Evolutionary conservation across 2,329 filamentous ascomycete species (phyloP).

Genomic region (Didymosphaeria variabile): DNA sequence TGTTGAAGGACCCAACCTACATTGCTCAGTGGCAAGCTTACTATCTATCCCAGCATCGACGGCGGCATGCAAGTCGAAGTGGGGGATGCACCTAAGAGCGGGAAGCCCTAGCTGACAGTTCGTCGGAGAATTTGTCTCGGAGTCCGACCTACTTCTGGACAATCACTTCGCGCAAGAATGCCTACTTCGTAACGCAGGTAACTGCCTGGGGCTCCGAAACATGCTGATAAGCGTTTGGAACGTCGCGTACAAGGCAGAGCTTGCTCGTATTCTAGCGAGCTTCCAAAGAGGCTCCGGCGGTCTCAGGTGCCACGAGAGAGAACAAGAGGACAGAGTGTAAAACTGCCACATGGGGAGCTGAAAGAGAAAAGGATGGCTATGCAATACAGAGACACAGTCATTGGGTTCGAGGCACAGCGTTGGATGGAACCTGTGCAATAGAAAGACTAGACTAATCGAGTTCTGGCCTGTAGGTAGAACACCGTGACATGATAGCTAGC

Average conservation of each 20-base stretch:
- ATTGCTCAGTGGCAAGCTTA: not conserved
- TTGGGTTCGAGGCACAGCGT: not conserved
- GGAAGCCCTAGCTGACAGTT: constrained; percentile 6
- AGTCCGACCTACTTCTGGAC: constrained; percentile 10
- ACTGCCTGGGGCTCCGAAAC: not conserved
- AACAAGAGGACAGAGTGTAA: not conserved
- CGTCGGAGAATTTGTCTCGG: constrained; percentile 10
- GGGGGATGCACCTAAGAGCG: constrained; percentile 11
- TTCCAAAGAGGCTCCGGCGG: no score
- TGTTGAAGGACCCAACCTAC: not conserved
- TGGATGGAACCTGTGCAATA: no score
- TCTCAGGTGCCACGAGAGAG: not conserved
- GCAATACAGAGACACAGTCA: not conserved
- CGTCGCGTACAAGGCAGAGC: not conserved
- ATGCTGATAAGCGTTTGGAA: not conserved
- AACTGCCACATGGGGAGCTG: not conserved
- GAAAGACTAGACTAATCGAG: no score
- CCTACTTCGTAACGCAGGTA: not conserved
- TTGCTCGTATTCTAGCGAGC: not conserved
- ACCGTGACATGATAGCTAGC: not conserved
- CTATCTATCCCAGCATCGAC: not conserved
- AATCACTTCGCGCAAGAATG: not conserved
- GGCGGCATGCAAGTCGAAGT: not conserved
- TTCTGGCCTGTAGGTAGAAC: no score
- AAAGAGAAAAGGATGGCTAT: not conserved